phyloP scores from a whole-genome alignment of 1,284 basidiomycete species.

The Cryptococcus hybrid region DNA sequence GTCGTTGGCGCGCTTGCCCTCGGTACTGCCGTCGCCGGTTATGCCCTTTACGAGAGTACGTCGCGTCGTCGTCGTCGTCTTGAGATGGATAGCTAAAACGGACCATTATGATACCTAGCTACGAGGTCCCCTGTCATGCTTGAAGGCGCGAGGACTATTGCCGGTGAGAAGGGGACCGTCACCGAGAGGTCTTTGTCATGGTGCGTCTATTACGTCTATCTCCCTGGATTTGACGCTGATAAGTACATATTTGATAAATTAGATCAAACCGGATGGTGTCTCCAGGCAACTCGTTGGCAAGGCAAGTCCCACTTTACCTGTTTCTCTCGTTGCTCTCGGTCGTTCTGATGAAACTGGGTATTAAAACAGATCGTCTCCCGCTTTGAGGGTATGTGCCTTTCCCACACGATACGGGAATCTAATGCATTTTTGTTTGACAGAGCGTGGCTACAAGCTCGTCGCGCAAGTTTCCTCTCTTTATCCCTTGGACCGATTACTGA shows the following conservation, averaged over 20 bases:
- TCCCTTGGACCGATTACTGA: neutral
- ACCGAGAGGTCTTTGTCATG: slow-evolving; percentile 53
- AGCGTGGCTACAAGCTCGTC: slow-evolving; percentile 48
- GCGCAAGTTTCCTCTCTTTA: slow-evolving; percentile 28
- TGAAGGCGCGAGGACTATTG: slow-evolving; percentile 51
- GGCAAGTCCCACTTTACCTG: slow-evolving; percentile 14
- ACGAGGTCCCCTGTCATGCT: slow-evolving; percentile 29
- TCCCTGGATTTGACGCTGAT: neutral
- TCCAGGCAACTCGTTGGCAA: slow-evolving; percentile 46
- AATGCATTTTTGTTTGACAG: slow-evolving; percentile 10
- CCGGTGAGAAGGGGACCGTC: slow-evolving; percentile 51
- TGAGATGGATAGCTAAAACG: neutral
- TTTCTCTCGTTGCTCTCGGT: neutral
- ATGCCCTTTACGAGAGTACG: slow-evolving; percentile 40
- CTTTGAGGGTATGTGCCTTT: slow-evolving; percentile 35
- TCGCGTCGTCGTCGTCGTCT: neutral
- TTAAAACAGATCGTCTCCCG: slow-evolving; percentile 34
- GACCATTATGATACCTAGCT: slow-evolving; percentile 6
- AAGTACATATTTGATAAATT: slow-evolving; percentile 29
- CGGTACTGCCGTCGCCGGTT: slow-evolving; percentile 31
- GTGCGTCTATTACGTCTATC: slow-evolving; percentile 15
- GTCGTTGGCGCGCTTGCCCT: slow-evolving; percentile 23
- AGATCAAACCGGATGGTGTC: slow-evolving; percentile 49
- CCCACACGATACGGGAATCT: neutral
- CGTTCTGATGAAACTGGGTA: slow-evolving; percentile 3